A percentile compares a stretch with the other conserved stretches of the same genome.
Evolutionary conservation across 352 stramenopile genomes (phyloP).

Genomic region (Pythium sp.): DNA sequence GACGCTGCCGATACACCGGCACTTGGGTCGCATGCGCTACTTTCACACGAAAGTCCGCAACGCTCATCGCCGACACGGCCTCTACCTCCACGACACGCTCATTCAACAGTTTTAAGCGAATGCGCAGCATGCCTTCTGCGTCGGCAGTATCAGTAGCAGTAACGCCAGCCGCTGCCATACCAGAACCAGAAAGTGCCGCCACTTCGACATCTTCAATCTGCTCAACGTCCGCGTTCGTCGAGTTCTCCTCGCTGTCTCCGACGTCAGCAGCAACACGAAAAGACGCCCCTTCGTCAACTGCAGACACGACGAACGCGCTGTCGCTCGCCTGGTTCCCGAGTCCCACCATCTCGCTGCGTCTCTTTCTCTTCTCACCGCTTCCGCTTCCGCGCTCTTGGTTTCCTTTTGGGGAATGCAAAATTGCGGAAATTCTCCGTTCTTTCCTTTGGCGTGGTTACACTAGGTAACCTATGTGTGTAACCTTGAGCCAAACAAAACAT

Average conservation of each 20-base stretch:
- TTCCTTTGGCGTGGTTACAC: not conserved
- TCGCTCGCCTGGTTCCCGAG: constrained; percentile 5
- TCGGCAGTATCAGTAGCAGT: not conserved
- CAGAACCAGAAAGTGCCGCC: not conserved
- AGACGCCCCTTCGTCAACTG: not conserved
- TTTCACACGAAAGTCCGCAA: constrained; percentile 62
- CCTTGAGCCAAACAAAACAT: not conserved
- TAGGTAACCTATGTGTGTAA: not conserved
- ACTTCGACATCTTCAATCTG: not conserved
- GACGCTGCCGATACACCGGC: constrained; percentile 62
- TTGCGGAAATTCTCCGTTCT: not conserved
- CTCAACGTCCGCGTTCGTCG: not conserved
- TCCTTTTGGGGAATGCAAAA: not conserved
- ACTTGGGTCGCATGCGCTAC: constrained; percentile 59
- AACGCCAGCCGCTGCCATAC: not conserved
- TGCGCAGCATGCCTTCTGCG: not conserved
- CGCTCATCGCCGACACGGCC: constrained; percentile 34
- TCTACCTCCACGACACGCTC: constrained; percentile 74
- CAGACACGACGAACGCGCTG: too few species aligned
- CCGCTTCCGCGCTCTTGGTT: not conserved
- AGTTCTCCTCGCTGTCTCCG: not conserved
- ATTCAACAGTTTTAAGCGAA: constrained; percentile 72
- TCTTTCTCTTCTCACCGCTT: not conserved
- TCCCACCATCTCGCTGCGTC: constrained; percentile 7
- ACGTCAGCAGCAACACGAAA: not conserved